Base-by-base conservation (phyloP, 1,284 basidiomycete species). In the Exsudoporus floridanus region DNA sequence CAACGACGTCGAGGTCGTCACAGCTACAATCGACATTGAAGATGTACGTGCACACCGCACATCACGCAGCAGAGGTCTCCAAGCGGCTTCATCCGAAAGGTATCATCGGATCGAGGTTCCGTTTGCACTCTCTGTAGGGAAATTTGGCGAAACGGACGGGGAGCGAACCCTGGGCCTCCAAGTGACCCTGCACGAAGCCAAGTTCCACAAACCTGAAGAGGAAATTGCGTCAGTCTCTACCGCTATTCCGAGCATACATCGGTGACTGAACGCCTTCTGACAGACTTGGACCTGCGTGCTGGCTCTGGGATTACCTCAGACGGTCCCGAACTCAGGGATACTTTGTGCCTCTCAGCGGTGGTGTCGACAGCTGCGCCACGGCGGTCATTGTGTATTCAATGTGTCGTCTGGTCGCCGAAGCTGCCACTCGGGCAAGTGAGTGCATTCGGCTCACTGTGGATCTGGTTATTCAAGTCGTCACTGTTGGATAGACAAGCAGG, bases 281-380 rank as follows among this genome's bases (percentile, higher is more conserved):
- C 33, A 97, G 94, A 2, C 77, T 98, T 3, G 97, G 96, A 6
- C 96, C 96, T 1, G 97, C 96, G 5, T 99, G 96, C 69, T 99
- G 96, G 96, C 79, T 99, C 8, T 99, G 96, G 97, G 97, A 99
- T 71, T 99, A 99, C 65, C 81, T 99, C 36, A 82, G 96, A 25
- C 86, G 96, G 35, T 98, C 96, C 13, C 80, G 92, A 5, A 94
- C 90, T 0, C 92, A 96, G 63, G 96, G 97, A 1, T 99, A 95
- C 74, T 98, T 99, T 68, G 75, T 99, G 25, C 97, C 97, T 1
- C 80, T 99, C 7, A 96, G 92, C 50, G 96, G 97, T n/a, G 97
- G 96, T 12, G 95, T 99, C 55, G 96, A 99, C 69, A 94, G 90
- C 62, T 99, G 96, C 64, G 94, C 97, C 2, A 98, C 97, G 0